Percentiles rank a stretch among this genome's conserved stretches.
These are phyloP conservation scores for Cryptosporidium canis DNA, from an alignment of 169 alveolate genomes.

Conservation along the genomic window DNA sequence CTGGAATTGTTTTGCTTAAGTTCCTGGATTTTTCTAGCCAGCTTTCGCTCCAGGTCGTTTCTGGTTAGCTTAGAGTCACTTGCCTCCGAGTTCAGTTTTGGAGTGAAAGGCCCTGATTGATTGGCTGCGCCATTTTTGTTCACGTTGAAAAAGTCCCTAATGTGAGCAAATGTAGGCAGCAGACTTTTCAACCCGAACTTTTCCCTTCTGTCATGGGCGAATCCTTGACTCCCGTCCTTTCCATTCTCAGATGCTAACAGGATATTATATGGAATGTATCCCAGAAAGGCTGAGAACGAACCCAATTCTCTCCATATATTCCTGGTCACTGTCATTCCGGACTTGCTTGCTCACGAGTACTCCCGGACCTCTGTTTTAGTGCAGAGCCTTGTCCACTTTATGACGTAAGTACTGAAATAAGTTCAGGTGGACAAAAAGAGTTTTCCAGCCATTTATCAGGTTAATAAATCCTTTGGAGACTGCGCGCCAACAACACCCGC, in stretches of 20 bases:
- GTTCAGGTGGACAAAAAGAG: too few relatives aligned
- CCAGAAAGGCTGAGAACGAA: slow-evolving; percentile 13
- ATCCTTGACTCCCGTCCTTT: not conserved
- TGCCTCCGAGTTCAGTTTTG: not conserved
- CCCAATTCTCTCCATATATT: slow-evolving; percentile 43
- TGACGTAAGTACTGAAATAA: too few relatives aligned
- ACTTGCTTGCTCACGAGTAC: too few relatives aligned
- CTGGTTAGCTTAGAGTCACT: slow-evolving; percentile 8
- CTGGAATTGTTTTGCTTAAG: not conserved
- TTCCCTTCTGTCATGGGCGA: not conserved
- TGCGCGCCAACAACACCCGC: too few relatives aligned
- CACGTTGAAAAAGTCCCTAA: slow-evolving; percentile 15
- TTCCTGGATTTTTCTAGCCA: slow-evolving; percentile 56
- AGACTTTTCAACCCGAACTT: slow-evolving; percentile 10
- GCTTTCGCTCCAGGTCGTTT: slow-evolving; percentile 30
- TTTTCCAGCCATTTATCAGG: too few relatives aligned
- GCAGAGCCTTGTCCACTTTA: too few relatives aligned
- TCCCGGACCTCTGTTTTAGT: too few relatives aligned
- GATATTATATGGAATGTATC: slow-evolving; percentile 28
- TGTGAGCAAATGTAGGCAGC: slow-evolving; percentile 21
- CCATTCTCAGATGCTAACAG: slow-evolving; percentile 22
- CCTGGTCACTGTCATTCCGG: not conserved
- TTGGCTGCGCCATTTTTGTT: not conserved
- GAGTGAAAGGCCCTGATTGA: not conserved
- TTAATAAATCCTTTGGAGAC: too few relatives aligned